A percentile compares a stretch with the other conserved stretches of the same genome.
phyloP scores from a whole-genome alignment of 176 grass and related monocot species.

The Canna indica region DNA sequence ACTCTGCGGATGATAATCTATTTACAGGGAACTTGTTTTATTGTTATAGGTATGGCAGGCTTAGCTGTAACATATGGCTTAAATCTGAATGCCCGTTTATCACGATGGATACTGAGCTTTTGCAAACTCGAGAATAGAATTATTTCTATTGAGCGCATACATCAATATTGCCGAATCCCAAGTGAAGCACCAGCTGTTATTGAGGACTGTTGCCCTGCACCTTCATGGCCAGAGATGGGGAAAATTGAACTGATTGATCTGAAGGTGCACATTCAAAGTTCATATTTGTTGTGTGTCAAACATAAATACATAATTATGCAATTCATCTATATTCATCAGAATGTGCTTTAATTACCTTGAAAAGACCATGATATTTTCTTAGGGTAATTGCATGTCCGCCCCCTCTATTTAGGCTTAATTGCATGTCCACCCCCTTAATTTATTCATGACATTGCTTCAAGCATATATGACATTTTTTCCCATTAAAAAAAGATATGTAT shows the following conservation, averaged over 20 bases:
- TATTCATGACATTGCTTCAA: too few relatives aligned
- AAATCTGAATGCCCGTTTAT: constrained; percentile 91
- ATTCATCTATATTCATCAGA: background rate
- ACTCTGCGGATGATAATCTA: background rate
- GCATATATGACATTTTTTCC: too few relatives aligned
- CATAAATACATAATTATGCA: constrained; percentile 1
- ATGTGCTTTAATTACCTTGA: background rate
- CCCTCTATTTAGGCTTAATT: too few relatives aligned
- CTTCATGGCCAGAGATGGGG: constrained; percentile 67
- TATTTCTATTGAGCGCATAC: constrained; percentile 94
- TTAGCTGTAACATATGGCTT: constrained; percentile 89
- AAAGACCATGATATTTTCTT: background rate
- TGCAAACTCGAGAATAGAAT: constrained; percentile 98
- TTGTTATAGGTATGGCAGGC: constrained; percentile 83
- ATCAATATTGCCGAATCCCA: constrained; percentile 86
- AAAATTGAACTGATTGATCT: constrained; percentile 86
- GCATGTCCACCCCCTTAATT: too few relatives aligned
- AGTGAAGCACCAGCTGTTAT: constrained; percentile 68
- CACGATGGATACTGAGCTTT: constrained; percentile 97
- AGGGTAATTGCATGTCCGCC: too few relatives aligned
- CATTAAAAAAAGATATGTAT: too few relatives aligned
- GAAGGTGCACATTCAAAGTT: constrained; percentile 36
- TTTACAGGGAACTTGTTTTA: background rate
- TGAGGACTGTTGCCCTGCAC: constrained; percentile 39
- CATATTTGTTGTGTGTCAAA: background rate